phyloP scores from a whole-genome alignment of 139 green algal genomes.

The Chlorella sp. region DNA sequence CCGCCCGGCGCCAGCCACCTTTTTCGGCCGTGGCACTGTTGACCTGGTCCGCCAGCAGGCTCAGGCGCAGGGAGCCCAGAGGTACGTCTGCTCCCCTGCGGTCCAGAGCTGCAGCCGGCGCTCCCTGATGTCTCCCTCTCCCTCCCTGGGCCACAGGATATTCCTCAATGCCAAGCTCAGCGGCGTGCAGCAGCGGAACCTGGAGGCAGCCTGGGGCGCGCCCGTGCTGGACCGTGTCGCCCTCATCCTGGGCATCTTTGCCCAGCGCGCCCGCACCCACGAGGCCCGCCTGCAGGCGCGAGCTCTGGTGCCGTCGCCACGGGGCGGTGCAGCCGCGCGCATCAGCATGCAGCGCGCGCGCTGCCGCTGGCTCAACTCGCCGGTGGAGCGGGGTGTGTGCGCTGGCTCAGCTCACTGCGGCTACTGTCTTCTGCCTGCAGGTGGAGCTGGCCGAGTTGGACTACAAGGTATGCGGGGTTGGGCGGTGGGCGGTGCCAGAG shows the following conservation, averaged over 20 bases:
- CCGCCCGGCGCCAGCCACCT: conserved; percentile 16
- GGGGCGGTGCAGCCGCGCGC: no score
- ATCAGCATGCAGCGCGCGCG: no score
- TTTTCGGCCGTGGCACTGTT: conserved; percentile 22
- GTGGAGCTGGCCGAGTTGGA: conserved; percentile 68
- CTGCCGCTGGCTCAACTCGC: no score
- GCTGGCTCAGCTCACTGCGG: no score
- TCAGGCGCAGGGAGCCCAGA: not conserved
- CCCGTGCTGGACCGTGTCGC: conserved; percentile 69
- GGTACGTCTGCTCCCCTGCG: not conserved
- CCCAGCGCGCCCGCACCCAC: conserved; percentile 52
- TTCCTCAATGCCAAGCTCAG: conserved; percentile 63
- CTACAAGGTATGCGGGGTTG: no score
- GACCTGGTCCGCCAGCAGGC: not conserved
- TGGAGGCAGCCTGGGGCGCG: conserved; percentile 44
- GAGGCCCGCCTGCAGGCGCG: conserved; percentile 71
- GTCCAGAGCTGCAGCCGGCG: not conserved
- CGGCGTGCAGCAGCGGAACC: conserved; percentile 64
- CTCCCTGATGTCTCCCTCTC: not conserved
- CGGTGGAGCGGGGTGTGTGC: no score
- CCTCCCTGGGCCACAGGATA: conserved; percentile 9
- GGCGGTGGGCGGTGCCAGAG: no score
- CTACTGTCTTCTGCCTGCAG: conserved; percentile 42
- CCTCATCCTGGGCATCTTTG: conserved; percentile 79
- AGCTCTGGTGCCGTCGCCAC: no score